Evolutionary conservation across 164 flowering plant species (phyloP).

Genomic region (Paratinospora sagittata): DNA sequence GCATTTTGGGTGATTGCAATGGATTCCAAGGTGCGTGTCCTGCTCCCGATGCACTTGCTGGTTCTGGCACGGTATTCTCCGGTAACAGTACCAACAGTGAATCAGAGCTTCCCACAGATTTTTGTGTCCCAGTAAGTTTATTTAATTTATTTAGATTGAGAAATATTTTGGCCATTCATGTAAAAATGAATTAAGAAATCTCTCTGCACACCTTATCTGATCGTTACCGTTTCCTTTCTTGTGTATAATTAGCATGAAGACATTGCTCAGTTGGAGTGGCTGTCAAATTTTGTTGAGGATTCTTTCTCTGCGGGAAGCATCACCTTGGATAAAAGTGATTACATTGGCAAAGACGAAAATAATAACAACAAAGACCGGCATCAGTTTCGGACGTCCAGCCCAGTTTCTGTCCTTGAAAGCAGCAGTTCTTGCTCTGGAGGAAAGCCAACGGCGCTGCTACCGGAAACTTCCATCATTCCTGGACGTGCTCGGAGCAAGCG

Average conservation of each 20-base stretch:
- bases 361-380: conserved; percentile 29
- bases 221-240: not conserved
- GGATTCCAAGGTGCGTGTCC: conserved; percentile 14
- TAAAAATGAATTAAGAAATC: not conserved
- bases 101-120: conserved; percentile 34
- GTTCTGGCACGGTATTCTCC: conserved; percentile 18
- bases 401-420: conserved; percentile 82
- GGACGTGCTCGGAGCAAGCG: conserved; percentile 88
- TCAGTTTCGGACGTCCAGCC: conserved; percentile 64
- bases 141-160: not conserved
- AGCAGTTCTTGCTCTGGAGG: conserved; percentile 61
- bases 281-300: conserved; percentile 83
- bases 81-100: conserved; percentile 25
- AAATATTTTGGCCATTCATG: not conserved
- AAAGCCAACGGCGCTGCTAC: conserved; percentile 34
- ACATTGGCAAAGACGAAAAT: conserved; percentile 7
- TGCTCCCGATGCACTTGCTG: not conserved
- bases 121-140: conserved; percentile 70
- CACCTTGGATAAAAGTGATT: conserved; percentile 27
- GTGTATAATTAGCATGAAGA: conserved; percentile 72
- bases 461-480: conserved; percentile 28
- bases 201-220: not conserved
- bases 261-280: conserved; percentile 85
- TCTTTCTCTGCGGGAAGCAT: conserved; percentile 64
- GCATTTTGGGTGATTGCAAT: conserved; percentile 3